A percentile compares a stretch with the other conserved stretches of the same genome.
Evolutionary conservation across 2,329 filamentous ascomycete species (phyloP).

Genomic region (Atkinsonella texensis): DNA sequence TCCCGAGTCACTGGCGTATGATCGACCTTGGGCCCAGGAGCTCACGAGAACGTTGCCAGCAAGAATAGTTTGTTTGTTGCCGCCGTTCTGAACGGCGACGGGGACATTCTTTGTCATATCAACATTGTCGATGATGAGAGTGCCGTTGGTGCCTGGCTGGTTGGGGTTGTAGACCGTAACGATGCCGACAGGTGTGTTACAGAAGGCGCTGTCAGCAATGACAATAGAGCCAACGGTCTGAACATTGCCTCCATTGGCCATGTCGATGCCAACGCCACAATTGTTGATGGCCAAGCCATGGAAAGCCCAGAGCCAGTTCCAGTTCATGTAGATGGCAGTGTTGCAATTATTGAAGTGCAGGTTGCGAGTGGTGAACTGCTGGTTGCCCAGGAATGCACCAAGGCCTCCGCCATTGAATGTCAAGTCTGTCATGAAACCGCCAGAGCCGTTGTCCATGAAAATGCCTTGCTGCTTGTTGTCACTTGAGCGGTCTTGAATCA

Average conservation of each 20-base stretch:
- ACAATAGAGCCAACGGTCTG: constrained; percentile 81
- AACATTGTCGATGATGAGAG: constrained; percentile 78
- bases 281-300: constrained; percentile 65
- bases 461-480: constrained; percentile 63
- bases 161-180: constrained; percentile 58
- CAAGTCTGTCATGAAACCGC: constrained; percentile 73
- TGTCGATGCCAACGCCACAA: constrained; percentile 65
- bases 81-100: constrained; percentile 50
- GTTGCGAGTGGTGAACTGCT: constrained; percentile 81
- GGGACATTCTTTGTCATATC: constrained; percentile 61
- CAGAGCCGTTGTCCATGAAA: constrained; percentile 77
- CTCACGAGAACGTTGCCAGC: constrained; percentile 55
- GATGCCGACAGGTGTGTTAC: constrained; percentile 57
- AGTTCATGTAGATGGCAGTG: constrained; percentile 80
- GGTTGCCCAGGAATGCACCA: constrained; percentile 70
- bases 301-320: constrained; percentile 82
- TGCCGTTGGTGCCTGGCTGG: constrained; percentile 60
- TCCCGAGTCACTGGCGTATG: constrained; percentile 43
- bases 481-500: constrained; percentile 52
- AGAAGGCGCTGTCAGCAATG: constrained; percentile 68
- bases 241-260: constrained; percentile 48
- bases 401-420: constrained; percentile 72
- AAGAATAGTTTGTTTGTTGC: constrained; percentile 49
- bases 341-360: constrained; percentile 70
- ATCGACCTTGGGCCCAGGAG: constrained; percentile 70